Evolutionary conservation across 176 grass and related monocot species (phyloP).

Genomic region (sorghum (Sorghum bicolor)): Sorghum_bicolor_NCBIv3 NC_012879.2:55935501-55936000

Average conservation of each 20-base stretch:
- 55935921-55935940: not conserved
- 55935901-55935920: not conserved
- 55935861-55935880: not conserved
- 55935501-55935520: slow-evolving; percentile 17
- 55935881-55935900: not conserved
- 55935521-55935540: not conserved
- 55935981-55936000: slow-evolving; percentile 1
- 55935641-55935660: slow-evolving; percentile 51
- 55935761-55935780: slow-evolving; percentile 76
- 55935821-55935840: not conserved
- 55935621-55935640: slow-evolving; percentile 98
- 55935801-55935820: slow-evolving; percentile 21
- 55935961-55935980: not conserved
- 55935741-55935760: slow-evolving; percentile 87
- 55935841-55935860: slow-evolving; percentile 15
- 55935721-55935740: slow-evolving; percentile 77
- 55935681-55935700: not conserved
- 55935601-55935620: slow-evolving; percentile 88
- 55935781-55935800: slow-evolving; percentile 84
- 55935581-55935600: slow-evolving; percentile 94
- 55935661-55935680: slow-evolving; percentile 12
- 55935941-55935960: not conserved
- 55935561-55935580: slow-evolving; percentile 54
- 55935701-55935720: slow-evolving; percentile 23
- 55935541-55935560: not conserved